phyloP scores from a whole-genome alignment of 805 yeast species.

The Kodamaea nitidulidarum region DNA sequence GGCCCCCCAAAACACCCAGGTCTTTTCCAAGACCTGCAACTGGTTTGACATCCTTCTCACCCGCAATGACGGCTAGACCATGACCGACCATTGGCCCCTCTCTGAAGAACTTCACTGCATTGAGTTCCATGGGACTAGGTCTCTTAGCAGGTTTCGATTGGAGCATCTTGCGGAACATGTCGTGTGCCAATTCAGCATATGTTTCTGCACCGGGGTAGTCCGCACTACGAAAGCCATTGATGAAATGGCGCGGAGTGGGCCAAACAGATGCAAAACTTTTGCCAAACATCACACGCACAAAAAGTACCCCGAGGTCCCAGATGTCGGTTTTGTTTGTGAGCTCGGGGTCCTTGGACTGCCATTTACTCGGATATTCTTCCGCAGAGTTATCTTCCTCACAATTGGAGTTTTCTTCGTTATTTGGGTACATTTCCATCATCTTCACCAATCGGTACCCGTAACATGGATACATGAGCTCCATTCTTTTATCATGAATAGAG shows the following conservation, averaged over 20 bases:
- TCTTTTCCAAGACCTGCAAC: no score
- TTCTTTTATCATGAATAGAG: no score
- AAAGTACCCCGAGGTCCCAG: slow-evolving; percentile 85
- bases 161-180: slow-evolving; percentile 64
- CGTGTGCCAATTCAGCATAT: slow-evolving; percentile 62
- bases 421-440: slow-evolving; percentile 21
- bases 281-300: slow-evolving; percentile 40
- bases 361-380: slow-evolving; percentile 29
- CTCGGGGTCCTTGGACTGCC: slow-evolving; percentile 80
- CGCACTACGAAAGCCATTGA: slow-evolving; percentile 18
- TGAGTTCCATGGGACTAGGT: slow-evolving; percentile 76
- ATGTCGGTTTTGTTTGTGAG: slow-evolving; percentile 77
- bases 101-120: slow-evolving; percentile 79
- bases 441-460: slow-evolving; percentile 5
- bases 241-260: slow-evolving; percentile 42
- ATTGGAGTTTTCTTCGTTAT: slow-evolving; percentile 10
- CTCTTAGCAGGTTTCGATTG: slow-evolving; percentile 64
- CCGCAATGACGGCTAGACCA: neutral
- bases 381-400: slow-evolving; percentile 16
- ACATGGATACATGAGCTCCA: neutral
- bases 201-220: slow-evolving; percentile 56
- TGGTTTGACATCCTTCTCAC: neutral
- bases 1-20: no score
- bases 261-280: slow-evolving; percentile 62
- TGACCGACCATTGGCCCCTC: slow-evolving; percentile 43